Base-by-base conservation (phyloP, 108 stramenopile genomes). In the Nitzschia sp. region DNA sequence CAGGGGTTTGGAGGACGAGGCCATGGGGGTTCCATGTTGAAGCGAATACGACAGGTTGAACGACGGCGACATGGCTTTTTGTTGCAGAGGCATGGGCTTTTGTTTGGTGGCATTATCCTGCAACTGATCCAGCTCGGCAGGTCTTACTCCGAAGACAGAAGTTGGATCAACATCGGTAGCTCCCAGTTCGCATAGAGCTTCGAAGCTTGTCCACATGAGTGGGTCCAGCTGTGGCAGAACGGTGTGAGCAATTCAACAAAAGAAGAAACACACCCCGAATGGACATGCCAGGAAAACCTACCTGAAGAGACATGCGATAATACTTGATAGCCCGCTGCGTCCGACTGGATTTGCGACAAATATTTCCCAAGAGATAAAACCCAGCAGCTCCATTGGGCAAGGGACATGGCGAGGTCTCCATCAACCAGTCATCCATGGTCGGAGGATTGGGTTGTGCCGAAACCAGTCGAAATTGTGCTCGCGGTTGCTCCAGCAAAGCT, bases 341-440 rank as follows among this genome's bases (percentile, higher is more conserved):
- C 7, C 94, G 88, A 65, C 88, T 88, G 3, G 90, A 84, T 55
- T 69, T 67, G 25, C 81, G 77, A 65, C 92, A 96, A 40, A 94
- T 82, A 61, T 87, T 74, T 21, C 90, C 96, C 29, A 96, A 64
- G 53, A 96, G 68, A 52, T 85, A 62, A 41, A 95, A 62, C 12
- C 96, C 96, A 10, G 87, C 96, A 6, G 96, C 90, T 56, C 93
- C 96, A 69, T 91, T 90, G 10, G 96, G 94, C 66, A 95, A 73
- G 5, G 87, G 86, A 71, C 83, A 84, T 9, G 86, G 79, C 58
- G 70, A 63, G 10, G 82, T 79, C 25, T 80, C 57, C 10, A 86
- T 17, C 42, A 88, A 82, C 81, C 85, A 91, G 52, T 76, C 81
- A 57, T 90, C 86, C 81, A 86, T 77, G 15, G 68, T 72, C 57